These are phyloP conservation scores for Pseudogymnoascus sp. DNA, from an alignment of 2,329 filamentous ascomycete species.

Conservation along the genomic window DNA sequence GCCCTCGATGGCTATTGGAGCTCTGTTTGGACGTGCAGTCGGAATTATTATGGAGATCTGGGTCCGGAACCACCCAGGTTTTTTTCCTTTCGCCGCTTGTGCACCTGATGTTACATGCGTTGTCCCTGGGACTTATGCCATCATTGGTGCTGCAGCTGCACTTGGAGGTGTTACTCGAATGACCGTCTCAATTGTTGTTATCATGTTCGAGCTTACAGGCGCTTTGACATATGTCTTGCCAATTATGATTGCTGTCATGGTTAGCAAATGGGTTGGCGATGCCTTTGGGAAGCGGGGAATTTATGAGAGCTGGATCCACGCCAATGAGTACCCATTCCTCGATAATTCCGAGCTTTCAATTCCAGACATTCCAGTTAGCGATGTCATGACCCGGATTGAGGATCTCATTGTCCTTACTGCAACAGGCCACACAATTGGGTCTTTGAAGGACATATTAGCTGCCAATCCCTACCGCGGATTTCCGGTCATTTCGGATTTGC, in stretches of 20 bases:
- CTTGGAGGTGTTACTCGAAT: conserved; percentile 89
- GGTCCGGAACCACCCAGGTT: conserved; percentile 70
- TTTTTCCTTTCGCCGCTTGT: conserved; percentile 72
- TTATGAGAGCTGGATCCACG: conserved; percentile 96
- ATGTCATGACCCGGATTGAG: conserved; percentile 88
- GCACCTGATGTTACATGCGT: conserved; percentile 82
- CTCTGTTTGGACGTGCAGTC: conserved; percentile 79
- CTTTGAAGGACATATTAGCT: conserved; percentile 62
- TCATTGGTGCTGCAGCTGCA: conserved; percentile 91
- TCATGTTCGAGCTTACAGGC: conserved; percentile 98
- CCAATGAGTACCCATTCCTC: conserved; percentile 91
- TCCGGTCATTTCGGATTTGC: conserved; percentile 74
- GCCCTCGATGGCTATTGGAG: conserved; percentile 92
- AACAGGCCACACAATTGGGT: conserved; percentile 77
- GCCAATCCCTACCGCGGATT: conserved; percentile 81
- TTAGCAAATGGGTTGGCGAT: conserved; percentile 97
- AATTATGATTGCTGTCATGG: conserved; percentile 98
- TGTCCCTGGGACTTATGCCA: conserved; percentile 91
- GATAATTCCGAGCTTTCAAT: conserved; percentile 74
- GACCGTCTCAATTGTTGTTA: conserved; percentile 97
- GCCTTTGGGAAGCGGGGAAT: conserved; percentile 88
- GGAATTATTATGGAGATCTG: conserved; percentile 86
- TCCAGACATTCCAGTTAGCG: conserved; percentile 76
- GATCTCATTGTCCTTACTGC: conserved; percentile 84
- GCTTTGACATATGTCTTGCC: conserved; percentile 93